phyloP scores from a whole-genome alignment of 192 early-diverging fungal genomes.

The Mortierella antarctica region DNA sequence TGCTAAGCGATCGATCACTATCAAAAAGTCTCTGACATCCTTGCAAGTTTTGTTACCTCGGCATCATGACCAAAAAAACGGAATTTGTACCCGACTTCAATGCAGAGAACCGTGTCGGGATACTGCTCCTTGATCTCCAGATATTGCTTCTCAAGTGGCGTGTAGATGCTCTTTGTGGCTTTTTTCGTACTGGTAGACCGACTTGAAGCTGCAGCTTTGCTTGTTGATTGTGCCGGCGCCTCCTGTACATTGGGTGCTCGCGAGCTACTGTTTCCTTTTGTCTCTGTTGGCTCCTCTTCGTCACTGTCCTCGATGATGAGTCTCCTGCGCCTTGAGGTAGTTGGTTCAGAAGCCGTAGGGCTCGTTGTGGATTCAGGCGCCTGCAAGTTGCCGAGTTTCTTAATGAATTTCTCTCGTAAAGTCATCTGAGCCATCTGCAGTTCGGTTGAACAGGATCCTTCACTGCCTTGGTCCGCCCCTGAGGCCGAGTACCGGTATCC shows the following conservation, averaged over 20 bases:
- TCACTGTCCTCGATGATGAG: slow-evolving; percentile 31
- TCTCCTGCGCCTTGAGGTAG: not conserved
- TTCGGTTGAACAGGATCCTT: not conserved
- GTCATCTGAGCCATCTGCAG: not conserved
- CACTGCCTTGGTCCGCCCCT: not conserved
- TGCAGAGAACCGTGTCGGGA: slow-evolving; percentile 78
- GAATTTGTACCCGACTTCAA: slow-evolving; percentile 97
- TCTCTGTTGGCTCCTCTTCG: slow-evolving; percentile 1
- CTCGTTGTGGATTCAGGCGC: not conserved
- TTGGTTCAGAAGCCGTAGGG: not conserved
- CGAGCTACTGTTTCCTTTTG: not conserved
- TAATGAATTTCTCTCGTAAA: slow-evolving; percentile 13
- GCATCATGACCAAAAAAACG: slow-evolving; percentile 94
- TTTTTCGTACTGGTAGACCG: slow-evolving; percentile 16
- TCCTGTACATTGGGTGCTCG: not conserved
- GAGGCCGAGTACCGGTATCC: not conserved
- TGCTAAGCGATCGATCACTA: not conserved
- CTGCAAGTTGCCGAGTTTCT: slow-evolving; percentile 18
- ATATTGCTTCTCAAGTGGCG: slow-evolving; percentile 87
- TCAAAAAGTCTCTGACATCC: not conserved
- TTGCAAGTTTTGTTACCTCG: slow-evolving; percentile 56
- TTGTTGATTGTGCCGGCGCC: not conserved
- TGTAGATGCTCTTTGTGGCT: slow-evolving; percentile 63
- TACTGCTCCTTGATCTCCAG: slow-evolving; percentile 77
- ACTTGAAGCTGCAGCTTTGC: not conserved